Base-by-base conservation (phyloP, 768 basidiomycete genomes). In the Suillus ampliporus region DNA sequence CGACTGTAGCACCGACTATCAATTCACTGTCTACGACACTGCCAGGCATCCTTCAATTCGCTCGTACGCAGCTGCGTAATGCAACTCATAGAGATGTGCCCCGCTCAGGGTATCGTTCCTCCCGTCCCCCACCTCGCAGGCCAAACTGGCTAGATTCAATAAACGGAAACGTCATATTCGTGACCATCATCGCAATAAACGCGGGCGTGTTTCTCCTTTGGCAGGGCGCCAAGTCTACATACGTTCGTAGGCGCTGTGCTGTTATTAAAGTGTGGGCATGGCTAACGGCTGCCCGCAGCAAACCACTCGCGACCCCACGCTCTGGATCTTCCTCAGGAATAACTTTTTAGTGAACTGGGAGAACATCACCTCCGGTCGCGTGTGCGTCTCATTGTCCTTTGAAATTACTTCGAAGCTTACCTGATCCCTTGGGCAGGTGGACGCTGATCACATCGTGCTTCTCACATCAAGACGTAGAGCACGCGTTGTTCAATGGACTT, bases 401-500 rank as follows among this genome's bases (percentile, higher is more conserved):
- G 54, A 61, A 21, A 63, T 17, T 17, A 35, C 57, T 21, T 17
- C 44, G 47, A 26, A 48, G 21, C 35, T 28, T 48, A 60, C 63
- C 69, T 63, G 60, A 41, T 53, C 48, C 31, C 26, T 53, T 23
- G 4, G 52, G 15, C 59, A 94, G 92, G 71, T 94, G 91, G 90
- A 92, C 90, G 0, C 77, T 87, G 28, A 65, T 92, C 11, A 90
- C 92, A 0, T 78, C 84, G 19, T 82, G 80, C 63, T 94, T 95
- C 78, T 91, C 91, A 5, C 91, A 94, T 68, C 73, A 81, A 66
- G 79, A 82, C 34, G 43, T 80, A n/a, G 65, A 71, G 1, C 92
- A 94, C 69, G 83, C 90, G 4, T 65, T 91, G n/a, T 81, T 92
- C 72, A 94, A 94, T 69, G 86, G 85, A n/a, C 83, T 92, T 69